These are phyloP conservation scores for Blastobotrys illinoisensis DNA, from an alignment of 1,139 yeast species.

Conservation along the genomic window DNA sequence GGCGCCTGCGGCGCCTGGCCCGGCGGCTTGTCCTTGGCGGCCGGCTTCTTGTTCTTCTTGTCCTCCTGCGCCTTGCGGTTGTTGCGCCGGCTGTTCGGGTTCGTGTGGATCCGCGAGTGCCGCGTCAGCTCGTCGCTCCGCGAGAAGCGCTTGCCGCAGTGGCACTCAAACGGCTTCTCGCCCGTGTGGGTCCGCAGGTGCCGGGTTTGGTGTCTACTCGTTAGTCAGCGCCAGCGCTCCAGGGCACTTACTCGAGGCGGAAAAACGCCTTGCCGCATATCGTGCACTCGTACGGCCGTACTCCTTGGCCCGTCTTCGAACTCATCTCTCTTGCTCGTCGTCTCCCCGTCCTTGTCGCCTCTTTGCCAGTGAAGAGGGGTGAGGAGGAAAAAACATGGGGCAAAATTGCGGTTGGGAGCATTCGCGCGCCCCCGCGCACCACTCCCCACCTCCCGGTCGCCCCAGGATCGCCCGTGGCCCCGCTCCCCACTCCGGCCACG, in stretches of 20 bases:
- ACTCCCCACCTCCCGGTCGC: too few species aligned
- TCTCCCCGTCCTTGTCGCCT: background rate
- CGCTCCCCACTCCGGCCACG: too few species aligned
- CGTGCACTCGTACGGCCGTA: conserved; percentile 84
- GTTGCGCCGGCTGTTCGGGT: conserved; percentile 62
- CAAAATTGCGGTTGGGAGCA: background rate
- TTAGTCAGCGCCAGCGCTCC: background rate
- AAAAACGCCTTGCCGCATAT: conserved; percentile 90
- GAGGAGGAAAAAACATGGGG: background rate
- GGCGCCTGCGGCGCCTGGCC: conserved; percentile 17
- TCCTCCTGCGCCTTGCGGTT: conserved; percentile 28
- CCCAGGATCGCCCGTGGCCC: too few species aligned
- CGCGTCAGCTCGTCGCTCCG: conserved; percentile 88
- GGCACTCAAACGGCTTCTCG: conserved; percentile 89
- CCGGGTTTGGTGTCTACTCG: conserved; percentile 67
- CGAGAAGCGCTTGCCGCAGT: conserved; percentile 79
- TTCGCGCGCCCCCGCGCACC: conserved; percentile 1
- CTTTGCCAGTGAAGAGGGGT: background rate
- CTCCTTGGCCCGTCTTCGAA: conserved; percentile 22
- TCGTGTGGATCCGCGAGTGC: conserved; percentile 80
- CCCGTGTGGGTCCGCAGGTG: conserved; percentile 96
- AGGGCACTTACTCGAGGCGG: conserved; percentile 50
- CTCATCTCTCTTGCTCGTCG: conserved; percentile 2
- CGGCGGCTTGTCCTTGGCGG: conserved; percentile 2
- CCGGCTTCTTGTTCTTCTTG: conserved; percentile 8